Percentiles rank a stretch among this genome's conserved stretches.
These are phyloP conservation scores for Cryomyces minteri DNA, from an alignment of 495 filamentous ascomycete species.

Conservation along the genomic window DNA sequence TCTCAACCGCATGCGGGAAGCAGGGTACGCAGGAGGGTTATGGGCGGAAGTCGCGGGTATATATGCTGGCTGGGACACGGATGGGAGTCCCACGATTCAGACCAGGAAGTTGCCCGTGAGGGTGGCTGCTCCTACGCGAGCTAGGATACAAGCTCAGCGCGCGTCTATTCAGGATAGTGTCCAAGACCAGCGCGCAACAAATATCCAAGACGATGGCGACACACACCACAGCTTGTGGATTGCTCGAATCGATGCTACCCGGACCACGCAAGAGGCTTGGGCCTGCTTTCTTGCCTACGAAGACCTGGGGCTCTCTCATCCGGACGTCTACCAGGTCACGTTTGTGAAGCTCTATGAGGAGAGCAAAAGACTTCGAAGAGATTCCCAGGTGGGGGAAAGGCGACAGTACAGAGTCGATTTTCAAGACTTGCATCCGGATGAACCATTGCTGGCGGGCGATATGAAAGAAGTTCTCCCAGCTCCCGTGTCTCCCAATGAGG, in stretches of 20 bases:
- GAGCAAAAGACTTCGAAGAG: conserved; percentile 14
- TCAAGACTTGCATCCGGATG: conserved; percentile 3
- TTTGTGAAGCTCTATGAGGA: conserved; percentile 36
- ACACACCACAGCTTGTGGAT: conserved; percentile 28
- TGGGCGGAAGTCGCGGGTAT: conserved; percentile 42
- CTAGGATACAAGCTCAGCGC: too few relatives aligned
- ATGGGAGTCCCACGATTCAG: conserved; percentile 51
- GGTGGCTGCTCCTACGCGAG: neutral
- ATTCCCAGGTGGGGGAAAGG: neutral
- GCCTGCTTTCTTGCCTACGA: conserved; percentile 41
- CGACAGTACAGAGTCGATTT: neutral
- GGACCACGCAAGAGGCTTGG: conserved; percentile 58
- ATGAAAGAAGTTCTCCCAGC: conserved; percentile 35
- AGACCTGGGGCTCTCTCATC: conserved; percentile 9
- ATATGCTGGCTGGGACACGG: conserved; percentile 48
- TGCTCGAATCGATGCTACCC: conserved; percentile 42
- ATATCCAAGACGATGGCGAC: neutral
- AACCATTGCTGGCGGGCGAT: conserved; percentile 35
- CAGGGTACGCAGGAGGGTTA: conserved; percentile 33
- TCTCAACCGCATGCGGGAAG: conserved; percentile 39
- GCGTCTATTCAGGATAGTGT: neutral
- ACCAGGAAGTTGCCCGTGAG: conserved; percentile 20
- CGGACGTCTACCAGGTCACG: conserved; percentile 37
- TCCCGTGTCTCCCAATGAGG: conserved; percentile 35
- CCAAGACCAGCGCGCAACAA: neutral